Conservation (phyloP, 768 basidiomycete species). For the Mycena sanguinolenta region DNA sequence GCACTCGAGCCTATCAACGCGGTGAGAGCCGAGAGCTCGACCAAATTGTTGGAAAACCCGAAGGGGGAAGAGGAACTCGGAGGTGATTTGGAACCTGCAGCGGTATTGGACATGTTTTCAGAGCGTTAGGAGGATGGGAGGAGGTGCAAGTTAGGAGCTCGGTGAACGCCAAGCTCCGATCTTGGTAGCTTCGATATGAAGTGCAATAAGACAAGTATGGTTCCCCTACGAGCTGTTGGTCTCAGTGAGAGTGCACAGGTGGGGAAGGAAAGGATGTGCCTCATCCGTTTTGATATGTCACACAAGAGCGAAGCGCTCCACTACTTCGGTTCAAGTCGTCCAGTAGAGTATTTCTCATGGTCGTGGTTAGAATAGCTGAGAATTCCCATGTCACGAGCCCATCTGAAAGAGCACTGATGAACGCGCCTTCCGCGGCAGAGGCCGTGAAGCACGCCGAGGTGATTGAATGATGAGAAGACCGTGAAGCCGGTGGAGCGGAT, state of each 20-base stretch:
- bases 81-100: neutral
- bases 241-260: neutral
- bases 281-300: neutral
- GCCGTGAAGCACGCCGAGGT: too few relatives aligned
- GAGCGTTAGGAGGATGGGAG: neutral
- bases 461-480: too few relatives aligned
- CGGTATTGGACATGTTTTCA: neutral
- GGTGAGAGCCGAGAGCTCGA: slow-evolving; percentile 40
- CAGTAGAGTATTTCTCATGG: too few relatives aligned
- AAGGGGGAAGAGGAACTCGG: neutral
- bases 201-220: neutral
- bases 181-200: neutral
- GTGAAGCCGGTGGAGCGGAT: too few relatives aligned
- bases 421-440: too few relatives aligned
- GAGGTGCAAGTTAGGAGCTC: neutral
- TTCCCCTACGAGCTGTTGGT: too few relatives aligned
- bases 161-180: neutral
- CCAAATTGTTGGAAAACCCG: slow-evolving; percentile 18
- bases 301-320: too few relatives aligned
- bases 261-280: neutral
- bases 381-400: too few relatives aligned
- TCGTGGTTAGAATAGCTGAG: too few relatives aligned
- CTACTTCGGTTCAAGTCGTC: too few relatives aligned
- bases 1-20: slow-evolving; percentile 42
- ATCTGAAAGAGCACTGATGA: too few relatives aligned